Percentiles rank a stretch among this genome's conserved stretches.
phyloP scores from a whole-genome alignment of 148 eudicot species.

The Hydrangea macrophylla region DNA sequence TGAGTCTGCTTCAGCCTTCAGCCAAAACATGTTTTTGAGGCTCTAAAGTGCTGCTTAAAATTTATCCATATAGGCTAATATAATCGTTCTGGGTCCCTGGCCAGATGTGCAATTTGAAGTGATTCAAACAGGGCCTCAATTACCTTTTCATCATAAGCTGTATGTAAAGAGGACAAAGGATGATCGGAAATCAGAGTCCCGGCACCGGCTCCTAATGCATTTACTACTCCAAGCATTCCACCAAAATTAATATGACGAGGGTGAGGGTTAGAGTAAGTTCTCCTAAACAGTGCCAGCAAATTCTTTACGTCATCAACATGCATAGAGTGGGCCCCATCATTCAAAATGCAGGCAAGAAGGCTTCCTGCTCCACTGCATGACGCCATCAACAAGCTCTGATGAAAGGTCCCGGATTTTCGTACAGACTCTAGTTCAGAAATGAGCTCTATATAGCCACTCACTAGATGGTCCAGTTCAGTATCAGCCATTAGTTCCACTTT shows the following conservation, averaged over 20 bases:
- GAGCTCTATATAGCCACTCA: conserved; percentile 52
- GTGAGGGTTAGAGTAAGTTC: conserved; percentile 52
- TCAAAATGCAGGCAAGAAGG: conserved; percentile 61
- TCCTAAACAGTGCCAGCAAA: conserved; percentile 49
- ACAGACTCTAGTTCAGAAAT: conserved; percentile 51
- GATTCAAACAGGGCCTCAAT: background rate
- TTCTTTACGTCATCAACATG: conserved; percentile 46
- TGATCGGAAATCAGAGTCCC: conserved; percentile 40
- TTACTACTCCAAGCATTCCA: conserved; percentile 87
- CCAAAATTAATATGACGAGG: conserved; percentile 76
- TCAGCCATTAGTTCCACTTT: conserved; percentile 71
- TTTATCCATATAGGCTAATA: too few relatives aligned
- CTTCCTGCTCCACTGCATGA: conserved; percentile 82
- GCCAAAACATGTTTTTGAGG: too few relatives aligned
- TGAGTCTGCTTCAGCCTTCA: too few relatives aligned
- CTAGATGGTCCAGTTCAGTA: conserved; percentile 46
- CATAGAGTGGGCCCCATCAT: conserved; percentile 59
- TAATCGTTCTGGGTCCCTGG: background rate
- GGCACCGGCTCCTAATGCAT: conserved; percentile 85
- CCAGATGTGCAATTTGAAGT: too few relatives aligned
- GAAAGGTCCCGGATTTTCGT: conserved; percentile 39
- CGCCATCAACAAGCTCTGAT: conserved; percentile 73
- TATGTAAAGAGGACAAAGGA: conserved; percentile 24
- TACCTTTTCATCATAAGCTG: conserved; percentile 46
- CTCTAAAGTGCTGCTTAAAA: too few relatives aligned